Percentiles rank a stretch among this genome's conserved stretches.
Evolutionary conservation across 1,284 basidiomycete genomes (phyloP).

Genomic region (Trametes pubescens): DNA sequence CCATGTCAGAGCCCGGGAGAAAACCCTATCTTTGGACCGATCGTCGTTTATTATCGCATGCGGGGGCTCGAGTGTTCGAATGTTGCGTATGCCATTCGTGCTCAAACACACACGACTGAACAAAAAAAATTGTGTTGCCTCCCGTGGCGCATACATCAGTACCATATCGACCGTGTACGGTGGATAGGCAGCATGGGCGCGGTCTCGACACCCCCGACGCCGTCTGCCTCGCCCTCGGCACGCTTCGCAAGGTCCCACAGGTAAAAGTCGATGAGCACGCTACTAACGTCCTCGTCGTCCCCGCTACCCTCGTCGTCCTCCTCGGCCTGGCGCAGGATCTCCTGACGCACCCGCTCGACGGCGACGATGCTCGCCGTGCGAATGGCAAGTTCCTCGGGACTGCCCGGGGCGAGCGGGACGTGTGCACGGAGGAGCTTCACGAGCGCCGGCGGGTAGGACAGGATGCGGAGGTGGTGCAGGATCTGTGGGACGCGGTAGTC

Average conservation of each 20-base stretch:
- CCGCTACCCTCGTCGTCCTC: conserved; percentile 24
- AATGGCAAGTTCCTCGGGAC: conserved; percentile 73
- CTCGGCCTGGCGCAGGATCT: conserved; percentile 48
- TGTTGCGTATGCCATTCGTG: too few relatives aligned
- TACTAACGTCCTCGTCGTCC: conserved; percentile 55
- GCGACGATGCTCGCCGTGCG: conserved; percentile 79
- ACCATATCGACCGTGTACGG: conserved; percentile 85
- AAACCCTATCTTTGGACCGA: too few relatives aligned
- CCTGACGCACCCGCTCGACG: conserved; percentile 72
- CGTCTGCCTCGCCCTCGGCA: conserved; percentile 67
- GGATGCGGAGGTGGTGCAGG: conserved; percentile 77
- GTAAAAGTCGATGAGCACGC: conserved; percentile 86
- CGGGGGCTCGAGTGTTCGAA: too few relatives aligned
- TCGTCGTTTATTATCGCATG: too few relatives aligned
- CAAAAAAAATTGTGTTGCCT: neutral
- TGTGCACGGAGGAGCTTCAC: conserved; percentile 54
- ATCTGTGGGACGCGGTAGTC: conserved; percentile 90
- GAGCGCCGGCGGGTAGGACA: conserved; percentile 70
- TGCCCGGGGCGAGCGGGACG: conserved; percentile 58
- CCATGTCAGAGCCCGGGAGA: too few relatives aligned
- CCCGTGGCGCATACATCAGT: conserved; percentile 50
- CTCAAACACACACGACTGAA: too few relatives aligned
- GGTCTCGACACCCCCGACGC: conserved; percentile 63
- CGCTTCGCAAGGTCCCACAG: conserved; percentile 87
- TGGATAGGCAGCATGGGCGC: conserved; percentile 73